Base-by-base conservation (phyloP, 2,329 filamentous ascomycete species). In the Monilinia vaccinii-corymbosi region DNA sequence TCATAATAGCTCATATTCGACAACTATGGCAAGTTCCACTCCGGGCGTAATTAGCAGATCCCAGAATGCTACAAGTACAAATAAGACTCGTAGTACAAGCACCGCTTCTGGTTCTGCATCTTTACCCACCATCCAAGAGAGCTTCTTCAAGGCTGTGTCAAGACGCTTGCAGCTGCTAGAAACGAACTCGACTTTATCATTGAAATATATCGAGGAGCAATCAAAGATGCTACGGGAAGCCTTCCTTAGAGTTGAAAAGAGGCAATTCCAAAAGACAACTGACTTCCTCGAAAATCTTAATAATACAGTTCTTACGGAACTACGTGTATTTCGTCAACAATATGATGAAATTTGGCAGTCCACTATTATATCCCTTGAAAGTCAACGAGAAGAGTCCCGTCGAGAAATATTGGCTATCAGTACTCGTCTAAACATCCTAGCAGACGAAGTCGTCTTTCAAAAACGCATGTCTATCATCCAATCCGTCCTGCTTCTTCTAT, bases 341-440 rank as follows among this genome's bases (percentile, higher is more conserved):
- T 97, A 97, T 73, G 93, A 97, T 71, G 90, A 97, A 70, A 85
- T 97, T 14, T 97, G 93, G 92, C 92, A 96, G 73, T 93, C 89
- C 23, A 97, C 95, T 13, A 87, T 97, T 25, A 86, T 96, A 59
- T 92, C 95, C 34, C 82, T 97, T 16, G 91, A 97, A 71, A 86
- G 85, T 46, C 93, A 97, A 72, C 86, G 91, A 46, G 88, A 96
- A 70, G 86, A 91, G 66, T 89, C 89, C 18, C 85, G 92, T 69
- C 81, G 85, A 59, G 92, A 97, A 71, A 87, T 96, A 62, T 79
- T 91, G 46, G 92, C 92, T 3, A 80, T 97, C 57, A 89, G 86
- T 68, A 78, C 85, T 10, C 83, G 94, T 28, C 81, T 99, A 45
- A 92, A 89, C 61, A 80, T 97, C 36, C 81, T 99, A 13, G 93